Percentiles rank a stretch among this genome's conserved stretches.
Conservation (phyloP, 805 yeast species). For the Vanderwaltozyma tropicalis region DNA sequence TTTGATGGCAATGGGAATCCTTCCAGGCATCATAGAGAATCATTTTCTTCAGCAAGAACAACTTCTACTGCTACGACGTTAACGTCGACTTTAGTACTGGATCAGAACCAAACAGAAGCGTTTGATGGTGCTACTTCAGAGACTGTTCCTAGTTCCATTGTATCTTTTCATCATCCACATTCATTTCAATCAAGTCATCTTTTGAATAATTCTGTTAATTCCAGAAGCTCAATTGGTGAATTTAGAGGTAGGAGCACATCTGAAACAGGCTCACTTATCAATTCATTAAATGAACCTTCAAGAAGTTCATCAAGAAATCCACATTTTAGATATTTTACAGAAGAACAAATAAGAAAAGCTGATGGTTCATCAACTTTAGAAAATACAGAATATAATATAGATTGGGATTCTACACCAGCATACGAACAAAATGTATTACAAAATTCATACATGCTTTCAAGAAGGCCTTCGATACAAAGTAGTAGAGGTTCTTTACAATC, state of each 20-base stretch:
- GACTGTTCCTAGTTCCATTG: conserved; percentile 65
- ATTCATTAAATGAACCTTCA: conserved; percentile 17
- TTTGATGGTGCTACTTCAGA: conserved; percentile 72
- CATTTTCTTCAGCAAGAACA: conserved; percentile 27
- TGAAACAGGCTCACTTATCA: conserved; percentile 22
- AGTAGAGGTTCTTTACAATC: background rate
- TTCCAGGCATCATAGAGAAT: conserved; percentile 9
- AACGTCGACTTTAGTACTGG: conserved; percentile 26
- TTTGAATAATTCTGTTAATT: background rate
- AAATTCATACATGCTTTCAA: conserved; percentile 14
- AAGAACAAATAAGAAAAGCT: conserved; percentile 75
- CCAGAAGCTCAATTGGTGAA: background rate
- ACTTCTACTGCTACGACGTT: conserved; percentile 25
- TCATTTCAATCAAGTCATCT: conserved; percentile 31
- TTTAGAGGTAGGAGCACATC: conserved; percentile 23
- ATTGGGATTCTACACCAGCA: conserved; percentile 48
- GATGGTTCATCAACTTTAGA: conserved; percentile 78
- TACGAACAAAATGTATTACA: conserved; percentile 37
- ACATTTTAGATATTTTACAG: conserved; percentile 70
- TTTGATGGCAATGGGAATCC: background rate
- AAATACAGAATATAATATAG: conserved; percentile 61
- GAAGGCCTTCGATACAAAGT: conserved; percentile 19
- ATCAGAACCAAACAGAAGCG: conserved; percentile 60
- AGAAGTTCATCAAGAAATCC: conserved; percentile 29
- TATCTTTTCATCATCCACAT: conserved; percentile 65